phyloP scores from a whole-genome alignment of 495 filamentous ascomycete genomes.

The Parachaetomium inaequale region DNA sequence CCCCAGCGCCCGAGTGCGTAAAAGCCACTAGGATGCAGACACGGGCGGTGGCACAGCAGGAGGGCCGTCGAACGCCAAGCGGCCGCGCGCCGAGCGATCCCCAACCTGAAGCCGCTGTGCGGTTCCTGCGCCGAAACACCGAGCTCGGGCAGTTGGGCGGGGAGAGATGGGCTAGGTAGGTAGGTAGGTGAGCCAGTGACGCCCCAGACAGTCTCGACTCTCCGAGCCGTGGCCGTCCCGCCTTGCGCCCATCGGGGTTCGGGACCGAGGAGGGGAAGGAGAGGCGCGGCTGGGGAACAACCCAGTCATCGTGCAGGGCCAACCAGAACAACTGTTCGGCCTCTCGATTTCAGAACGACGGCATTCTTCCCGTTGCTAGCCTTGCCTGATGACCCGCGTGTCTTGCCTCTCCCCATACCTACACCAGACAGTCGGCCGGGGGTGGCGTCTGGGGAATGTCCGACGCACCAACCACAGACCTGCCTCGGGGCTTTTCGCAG shows the following conservation, averaged over 20 bases:
- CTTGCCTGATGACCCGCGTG: background rate
- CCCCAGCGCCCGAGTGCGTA: too few species aligned
- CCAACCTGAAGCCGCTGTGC: background rate
- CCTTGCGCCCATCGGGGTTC: background rate
- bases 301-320: background rate
- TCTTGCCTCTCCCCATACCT: background rate
- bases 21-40: background rate
- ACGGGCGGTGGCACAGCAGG: conserved; percentile 5
- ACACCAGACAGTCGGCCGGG: background rate
- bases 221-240: background rate
- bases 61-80: background rate
- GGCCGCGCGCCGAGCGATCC: background rate
- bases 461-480: conserved; percentile 19
- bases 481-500: too few species aligned
- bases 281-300: background rate
- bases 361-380: background rate
- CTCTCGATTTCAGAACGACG: background rate
- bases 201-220: too few species aligned
- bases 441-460: conserved; percentile 31
- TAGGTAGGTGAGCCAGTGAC: conserved; percentile 4
- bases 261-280: conserved; percentile 11
- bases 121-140: background rate
- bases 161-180: too few species aligned
- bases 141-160: background rate
- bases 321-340: background rate